Conservation (phyloP, 2,329 filamentous ascomycete genomes). For the Exophiala oligosperma region DNA sequence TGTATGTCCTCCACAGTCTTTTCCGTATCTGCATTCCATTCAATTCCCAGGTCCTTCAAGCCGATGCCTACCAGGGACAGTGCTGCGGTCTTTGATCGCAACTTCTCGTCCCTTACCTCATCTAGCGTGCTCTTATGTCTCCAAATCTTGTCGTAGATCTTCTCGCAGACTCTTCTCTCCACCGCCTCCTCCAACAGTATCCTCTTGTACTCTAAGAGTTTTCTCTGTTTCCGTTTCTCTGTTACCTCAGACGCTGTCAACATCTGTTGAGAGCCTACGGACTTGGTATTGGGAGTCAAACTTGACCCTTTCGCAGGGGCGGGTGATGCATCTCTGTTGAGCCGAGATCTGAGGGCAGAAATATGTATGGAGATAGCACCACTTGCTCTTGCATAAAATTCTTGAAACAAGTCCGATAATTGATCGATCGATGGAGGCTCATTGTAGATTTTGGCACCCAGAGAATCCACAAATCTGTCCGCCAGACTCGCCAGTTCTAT, state of each 20-base stretch:
- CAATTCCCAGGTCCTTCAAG: constrained; percentile 77
- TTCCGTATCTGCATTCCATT: constrained; percentile 62
- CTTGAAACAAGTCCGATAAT: constrained; percentile 85
- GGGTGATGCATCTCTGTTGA: constrained; percentile 65
- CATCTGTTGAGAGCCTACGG: constrained; percentile 72
- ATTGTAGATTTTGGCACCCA: constrained; percentile 82
- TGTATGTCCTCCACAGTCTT: constrained; percentile 65
- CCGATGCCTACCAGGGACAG: constrained; percentile 89
- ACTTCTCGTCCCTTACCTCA: constrained; percentile 89
- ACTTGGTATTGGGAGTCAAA: constrained; percentile 13
- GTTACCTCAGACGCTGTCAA: constrained; percentile 83
- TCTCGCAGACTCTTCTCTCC: constrained; percentile 80
- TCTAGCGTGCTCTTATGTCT: constrained; percentile 89
- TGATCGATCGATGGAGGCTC: constrained; percentile 80
- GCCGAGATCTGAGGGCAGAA: constrained; percentile 70
- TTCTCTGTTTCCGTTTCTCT: constrained; percentile 74
- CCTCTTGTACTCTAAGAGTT: constrained; percentile 74
- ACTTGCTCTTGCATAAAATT: constrained; percentile 83
- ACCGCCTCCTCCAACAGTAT: constrained; percentile 83
- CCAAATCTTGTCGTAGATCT: constrained; percentile 85
- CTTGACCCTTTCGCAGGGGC: constrained; percentile 40
- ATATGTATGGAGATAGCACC: constrained; percentile 86
- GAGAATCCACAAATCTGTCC: constrained; percentile 88
- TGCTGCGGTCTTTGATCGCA: constrained; percentile 90
- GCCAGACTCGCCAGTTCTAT: constrained; percentile 90